These are phyloP conservation scores for Schwanniomyces yamadae DNA, from an alignment of 805 yeast species.

Conservation along the genomic window DNA sequence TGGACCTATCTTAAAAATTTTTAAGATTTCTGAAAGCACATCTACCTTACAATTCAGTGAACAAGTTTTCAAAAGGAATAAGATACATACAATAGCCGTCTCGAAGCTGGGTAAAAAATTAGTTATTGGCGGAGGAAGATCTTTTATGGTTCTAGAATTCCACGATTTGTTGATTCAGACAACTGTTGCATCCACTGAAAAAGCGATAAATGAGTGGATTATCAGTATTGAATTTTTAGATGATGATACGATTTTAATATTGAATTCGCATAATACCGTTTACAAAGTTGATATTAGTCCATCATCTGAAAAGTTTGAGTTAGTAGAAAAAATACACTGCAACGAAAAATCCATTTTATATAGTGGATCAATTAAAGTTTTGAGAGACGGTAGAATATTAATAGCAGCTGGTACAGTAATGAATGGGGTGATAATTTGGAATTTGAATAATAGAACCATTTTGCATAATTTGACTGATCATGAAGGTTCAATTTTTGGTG, in stretches of 20 bases:
- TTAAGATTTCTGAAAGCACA: constrained; percentile 35
- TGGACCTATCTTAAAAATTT: constrained; percentile 65
- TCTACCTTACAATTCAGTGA: constrained; percentile 36
- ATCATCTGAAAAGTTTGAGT: constrained; percentile 10
- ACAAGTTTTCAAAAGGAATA: constrained; percentile 64
- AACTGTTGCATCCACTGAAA: constrained; percentile 33
- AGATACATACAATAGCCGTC: constrained; percentile 73
- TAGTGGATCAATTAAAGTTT: constrained; percentile 70
- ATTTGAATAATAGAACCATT: constrained; percentile 41
- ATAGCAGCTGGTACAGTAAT: constrained; percentile 93
- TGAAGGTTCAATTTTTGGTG: constrained; percentile 90
- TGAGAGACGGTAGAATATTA: constrained; percentile 40
- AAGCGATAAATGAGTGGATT: constrained; percentile 77
- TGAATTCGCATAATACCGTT: constrained; percentile 80
- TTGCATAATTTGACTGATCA: constrained; percentile 66
- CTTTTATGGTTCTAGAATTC: constrained; percentile 48
- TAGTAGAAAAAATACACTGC: constrained; percentile 41
- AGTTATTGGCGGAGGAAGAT: constrained; percentile 68
- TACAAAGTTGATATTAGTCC: constrained; percentile 33
- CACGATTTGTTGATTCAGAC: constrained; percentile 24
- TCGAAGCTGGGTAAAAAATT: constrained; percentile 27
- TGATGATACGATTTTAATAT: constrained; percentile 40
- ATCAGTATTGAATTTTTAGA: constrained; percentile 53
- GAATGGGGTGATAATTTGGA: constrained; percentile 86
- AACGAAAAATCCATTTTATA: constrained; percentile 81